Evolutionary conservation across 1,139 yeast species (phyloP).

Genomic region (Geotrichum histeridarum): DNA sequence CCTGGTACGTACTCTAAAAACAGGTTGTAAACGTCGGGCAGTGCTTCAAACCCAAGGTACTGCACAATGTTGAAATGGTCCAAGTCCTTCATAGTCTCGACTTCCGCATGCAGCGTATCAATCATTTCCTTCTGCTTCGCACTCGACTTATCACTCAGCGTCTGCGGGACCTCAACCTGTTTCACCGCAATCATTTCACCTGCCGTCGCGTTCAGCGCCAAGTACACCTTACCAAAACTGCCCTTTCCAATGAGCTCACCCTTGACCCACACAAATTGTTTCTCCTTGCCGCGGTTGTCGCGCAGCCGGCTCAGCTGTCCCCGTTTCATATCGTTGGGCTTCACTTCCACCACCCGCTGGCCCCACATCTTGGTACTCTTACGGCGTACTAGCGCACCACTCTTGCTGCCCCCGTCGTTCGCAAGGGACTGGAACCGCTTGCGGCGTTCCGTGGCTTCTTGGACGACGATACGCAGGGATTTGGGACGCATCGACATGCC

Average conservation of each 20-base stretch:
- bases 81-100: slow-evolving; percentile 85
- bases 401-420: slow-evolving; percentile 9
- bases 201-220: slow-evolving; percentile 92
- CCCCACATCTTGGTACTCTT: slow-evolving; percentile 98
- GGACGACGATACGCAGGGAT: slow-evolving; percentile 85
- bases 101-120: slow-evolving; percentile 84
- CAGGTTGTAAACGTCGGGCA: slow-evolving; percentile 67
- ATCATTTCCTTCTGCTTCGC: slow-evolving; percentile 54
- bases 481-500: slow-evolving; percentile 46
- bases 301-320: slow-evolving; percentile 54
- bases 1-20: slow-evolving; percentile 96
- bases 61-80: slow-evolving; percentile 94
- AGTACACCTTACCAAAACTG: slow-evolving; percentile 90
- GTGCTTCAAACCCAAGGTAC: slow-evolving; percentile 85
- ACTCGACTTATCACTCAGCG: slow-evolving; percentile 43
- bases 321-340: slow-evolving; percentile 58
- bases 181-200: slow-evolving; percentile 99
- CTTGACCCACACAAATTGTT: slow-evolving; percentile 93
- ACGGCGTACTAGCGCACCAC: slow-evolving; percentile 47
- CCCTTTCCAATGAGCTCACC: slow-evolving; percentile 97
- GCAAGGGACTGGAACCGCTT: slow-evolving; percentile 38
- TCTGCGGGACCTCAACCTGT: slow-evolving; percentile 70
- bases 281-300: slow-evolving; percentile 60
- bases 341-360: slow-evolving; percentile 85
- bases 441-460: slow-evolving; percentile 72